Base-by-base conservation (phyloP, 495 filamentous ascomycete genomes). In the Penicillium silybi region DNA sequence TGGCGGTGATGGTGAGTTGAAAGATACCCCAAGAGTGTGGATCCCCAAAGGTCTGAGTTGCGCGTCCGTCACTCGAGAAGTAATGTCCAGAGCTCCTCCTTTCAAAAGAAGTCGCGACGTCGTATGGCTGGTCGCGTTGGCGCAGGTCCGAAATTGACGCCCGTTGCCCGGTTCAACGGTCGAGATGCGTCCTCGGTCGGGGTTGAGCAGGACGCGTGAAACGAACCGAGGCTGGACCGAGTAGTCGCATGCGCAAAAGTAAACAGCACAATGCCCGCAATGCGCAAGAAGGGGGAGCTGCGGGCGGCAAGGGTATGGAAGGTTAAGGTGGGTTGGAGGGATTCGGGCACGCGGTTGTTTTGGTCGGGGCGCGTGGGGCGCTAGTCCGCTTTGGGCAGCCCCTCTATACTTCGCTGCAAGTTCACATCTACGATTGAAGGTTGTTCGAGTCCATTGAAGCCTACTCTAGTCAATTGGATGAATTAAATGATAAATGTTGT, bases 281-380 rank as follows among this genome's bases (percentile, higher is more conserved):
- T 55, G 54, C 41, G 50, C 29, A 32, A 32, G 29, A 32, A 52
- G 49, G 16, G 16, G 49, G 50, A 44, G 56, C 59, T 58, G 58
- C 55, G 55, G 54, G 52, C 48, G 45, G 56, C 53, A 61, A 57
- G 57, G 53, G 46, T 51, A 44, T 43, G 53, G 57, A 58, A 45
- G 50, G 29, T 32, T 32, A 41, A 58, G 59, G 60, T 57, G 51
- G 59, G 59, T 65, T 58, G 54, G 62, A 57, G 53, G 50, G 58
- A 63, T 65, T 65, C 62, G 60, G 39, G 69, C 69, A 74, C 71
- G 70, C 72, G 70, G 66, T 75, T 75, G 70, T 73, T 75, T 75
- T 75, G 72, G 70, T 75, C 65, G 64, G 69, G 62, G 68, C 68
- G 72, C 69, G 72, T 70, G 72, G 70, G 66, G 64, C 70, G 63